phyloP scores from a whole-genome alignment of 148 eudicot genomes.

The Persicaria maculosa region DNA sequence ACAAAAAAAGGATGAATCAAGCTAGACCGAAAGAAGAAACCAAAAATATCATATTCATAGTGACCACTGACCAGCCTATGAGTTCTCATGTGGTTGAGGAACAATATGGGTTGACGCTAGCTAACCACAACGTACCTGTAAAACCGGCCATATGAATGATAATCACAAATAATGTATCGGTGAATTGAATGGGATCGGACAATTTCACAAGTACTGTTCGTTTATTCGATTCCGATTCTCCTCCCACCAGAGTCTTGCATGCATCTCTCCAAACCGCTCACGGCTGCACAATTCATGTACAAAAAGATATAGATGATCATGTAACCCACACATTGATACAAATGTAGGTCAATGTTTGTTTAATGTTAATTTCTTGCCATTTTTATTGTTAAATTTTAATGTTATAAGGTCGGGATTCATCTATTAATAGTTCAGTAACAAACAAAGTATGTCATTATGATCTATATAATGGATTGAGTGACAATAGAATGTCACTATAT shows the following conservation, averaged over 20 bases:
- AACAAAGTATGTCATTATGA: too few relatives aligned
- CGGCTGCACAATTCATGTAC: conserved; percentile 44
- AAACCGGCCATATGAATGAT: not conserved
- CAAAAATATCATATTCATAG: not conserved
- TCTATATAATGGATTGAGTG: too few relatives aligned
- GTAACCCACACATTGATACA: not conserved
- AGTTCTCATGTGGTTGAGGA: not conserved
- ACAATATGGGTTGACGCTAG: not conserved
- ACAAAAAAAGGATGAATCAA: too few relatives aligned
- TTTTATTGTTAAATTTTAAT: not conserved
- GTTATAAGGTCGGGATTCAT: not conserved
- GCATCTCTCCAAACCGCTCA: conserved; percentile 85
- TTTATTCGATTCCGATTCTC: conserved; percentile 90
- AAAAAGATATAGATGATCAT: not conserved
- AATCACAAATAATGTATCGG: not conserved
- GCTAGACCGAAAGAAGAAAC: not conserved
- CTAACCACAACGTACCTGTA: not conserved
- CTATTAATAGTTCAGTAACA: too few relatives aligned
- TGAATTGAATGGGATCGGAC: not conserved
- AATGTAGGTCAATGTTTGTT: not conserved
- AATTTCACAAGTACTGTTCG: conserved; percentile 60
- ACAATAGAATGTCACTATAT: not conserved
- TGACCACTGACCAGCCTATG: not conserved
- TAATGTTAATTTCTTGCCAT: not conserved
- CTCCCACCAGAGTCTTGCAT: conserved; percentile 97